These are phyloP conservation scores for Morella rubra DNA, from an alignment of 306 rosid species.

Conservation along the genomic window DNA sequence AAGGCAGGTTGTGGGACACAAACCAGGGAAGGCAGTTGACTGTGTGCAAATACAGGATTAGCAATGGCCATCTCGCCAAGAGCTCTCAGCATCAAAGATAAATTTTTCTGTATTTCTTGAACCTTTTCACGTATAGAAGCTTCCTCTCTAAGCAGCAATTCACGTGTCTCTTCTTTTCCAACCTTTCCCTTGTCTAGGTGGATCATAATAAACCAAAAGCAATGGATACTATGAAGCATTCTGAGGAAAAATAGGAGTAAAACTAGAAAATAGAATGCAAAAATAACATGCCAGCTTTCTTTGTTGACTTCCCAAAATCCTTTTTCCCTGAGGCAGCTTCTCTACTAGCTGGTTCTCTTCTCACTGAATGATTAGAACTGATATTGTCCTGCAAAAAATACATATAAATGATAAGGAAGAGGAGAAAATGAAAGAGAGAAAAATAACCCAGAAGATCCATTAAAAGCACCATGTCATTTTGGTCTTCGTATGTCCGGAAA, in stretches of 20 bases:
- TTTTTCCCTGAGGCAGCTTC: slow-evolving; percentile 60
- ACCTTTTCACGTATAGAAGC: slow-evolving; percentile 75
- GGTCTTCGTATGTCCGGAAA: slow-evolving; percentile 67
- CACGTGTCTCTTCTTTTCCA: slow-evolving; percentile 95
- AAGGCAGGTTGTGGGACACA: slow-evolving; percentile 25
- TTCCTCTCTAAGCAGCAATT: slow-evolving; percentile 77
- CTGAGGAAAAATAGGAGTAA: slow-evolving; percentile 16
- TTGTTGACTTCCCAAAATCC: slow-evolving; percentile 66
- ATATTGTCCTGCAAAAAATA: slow-evolving; percentile 46
- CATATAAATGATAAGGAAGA: slow-evolving; percentile 2
- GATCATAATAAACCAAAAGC: slow-evolving; percentile 13
- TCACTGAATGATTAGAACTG: slow-evolving; percentile 60
- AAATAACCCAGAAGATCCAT: not conserved
- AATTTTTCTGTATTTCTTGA: slow-evolving; percentile 53
- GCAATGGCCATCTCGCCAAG: slow-evolving; percentile 90
- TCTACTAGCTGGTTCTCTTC: slow-evolving; percentile 63
- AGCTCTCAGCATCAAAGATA: slow-evolving; percentile 70
- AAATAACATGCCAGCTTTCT: slow-evolving; percentile 74
- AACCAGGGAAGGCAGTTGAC: slow-evolving; percentile 88
- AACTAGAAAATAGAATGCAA: slow-evolving; percentile 10
- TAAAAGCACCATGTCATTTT: slow-evolving; percentile 49
- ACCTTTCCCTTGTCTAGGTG: slow-evolving; percentile 78
- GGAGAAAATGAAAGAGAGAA: slow-evolving; percentile 2
- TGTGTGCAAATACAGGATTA: slow-evolving; percentile 89
- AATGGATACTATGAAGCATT: slow-evolving; percentile 2